Evolutionary conservation across 78 protist genomes (phyloP).

Genomic region (slime mould (Dictyostelium discoideum)): DNA sequence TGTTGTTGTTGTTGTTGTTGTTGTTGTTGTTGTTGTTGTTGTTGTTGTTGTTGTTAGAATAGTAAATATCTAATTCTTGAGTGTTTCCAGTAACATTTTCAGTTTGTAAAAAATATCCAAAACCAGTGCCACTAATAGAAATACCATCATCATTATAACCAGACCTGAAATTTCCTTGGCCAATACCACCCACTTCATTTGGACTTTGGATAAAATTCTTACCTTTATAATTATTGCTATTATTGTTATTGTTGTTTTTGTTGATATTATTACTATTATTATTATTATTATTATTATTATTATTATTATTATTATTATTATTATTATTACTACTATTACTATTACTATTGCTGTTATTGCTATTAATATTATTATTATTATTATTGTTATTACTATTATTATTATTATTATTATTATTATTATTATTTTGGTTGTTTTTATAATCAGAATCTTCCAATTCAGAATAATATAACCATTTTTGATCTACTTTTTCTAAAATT

Average conservation of each 20-base stretch:
- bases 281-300: too few relatives aligned
- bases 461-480: conserved; percentile 58
- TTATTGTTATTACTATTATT: not conserved
- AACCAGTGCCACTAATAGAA: not conserved
- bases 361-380: not conserved
- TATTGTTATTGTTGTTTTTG: too few relatives aligned
- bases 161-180: not conserved
- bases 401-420: not conserved
- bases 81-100: not conserved
- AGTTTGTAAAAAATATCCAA: not conserved
- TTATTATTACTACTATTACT: too few relatives aligned
- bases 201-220: not conserved
- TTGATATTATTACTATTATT: too few relatives aligned
- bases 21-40: not conserved
- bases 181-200: not conserved
- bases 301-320: too few relatives aligned
- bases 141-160: not conserved
- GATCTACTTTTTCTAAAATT: conserved; percentile 64
- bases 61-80: not conserved
- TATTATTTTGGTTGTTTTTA: not conserved
- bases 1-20: not conserved
- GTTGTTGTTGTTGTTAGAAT: not conserved
- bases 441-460: conserved; percentile 6
- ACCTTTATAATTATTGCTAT: too few relatives aligned
- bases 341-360: too few relatives aligned